Percentiles rank a stretch among this genome's conserved stretches.
Evolutionary conservation across 371 early-diverging fungal species (phyloP).

Genomic region (Nematocida sp.): DNA sequence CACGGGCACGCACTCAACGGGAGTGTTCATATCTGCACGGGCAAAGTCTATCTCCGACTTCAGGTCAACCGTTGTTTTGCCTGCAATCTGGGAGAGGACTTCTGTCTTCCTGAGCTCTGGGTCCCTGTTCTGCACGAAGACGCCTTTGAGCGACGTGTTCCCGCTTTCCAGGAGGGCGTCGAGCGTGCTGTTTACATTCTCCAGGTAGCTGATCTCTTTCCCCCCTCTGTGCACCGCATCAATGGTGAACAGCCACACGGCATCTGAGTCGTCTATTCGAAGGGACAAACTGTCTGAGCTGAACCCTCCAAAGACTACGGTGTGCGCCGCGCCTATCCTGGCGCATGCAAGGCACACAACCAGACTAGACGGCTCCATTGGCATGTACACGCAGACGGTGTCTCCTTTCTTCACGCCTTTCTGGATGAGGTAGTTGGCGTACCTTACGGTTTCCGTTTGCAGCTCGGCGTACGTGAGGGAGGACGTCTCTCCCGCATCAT

Average conservation of each 20-base stretch:
- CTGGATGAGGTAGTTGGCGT: conserved; percentile 72
- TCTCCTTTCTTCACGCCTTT: conserved; percentile 74
- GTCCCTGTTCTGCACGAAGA: conserved; percentile 11
- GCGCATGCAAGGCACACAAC: conserved; percentile 83
- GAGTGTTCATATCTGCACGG: conserved; percentile 66
- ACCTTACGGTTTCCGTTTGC: conserved; percentile 71
- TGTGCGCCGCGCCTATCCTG: conserved; percentile 79
- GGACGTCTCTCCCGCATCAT: conserved; percentile 74
- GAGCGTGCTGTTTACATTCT: background rate
- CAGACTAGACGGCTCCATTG: conserved; percentile 85
- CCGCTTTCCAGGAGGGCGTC: background rate
- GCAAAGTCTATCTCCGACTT: background rate
- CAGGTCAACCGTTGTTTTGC: background rate
- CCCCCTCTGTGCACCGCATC: conserved; percentile 77
- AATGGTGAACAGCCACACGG: conserved; percentile 79
- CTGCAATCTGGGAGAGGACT: conserved; percentile 68
- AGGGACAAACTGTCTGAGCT: conserved; percentile 78
- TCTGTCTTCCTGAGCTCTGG: conserved; percentile 78
- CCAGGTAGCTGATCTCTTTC: conserved; percentile 18
- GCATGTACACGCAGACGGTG: conserved; percentile 84
- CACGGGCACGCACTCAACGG: conserved; percentile 71
- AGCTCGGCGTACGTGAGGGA: conserved; percentile 75
- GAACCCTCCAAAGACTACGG: conserved; percentile 86
- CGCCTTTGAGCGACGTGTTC: conserved; percentile 1
- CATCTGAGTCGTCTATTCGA: conserved; percentile 81